Percentiles rank a stretch among this genome's conserved stretches.
Evolutionary conservation across 306 rosid species (phyloP).

Genomic region (Cucumis cinereus): DNA sequence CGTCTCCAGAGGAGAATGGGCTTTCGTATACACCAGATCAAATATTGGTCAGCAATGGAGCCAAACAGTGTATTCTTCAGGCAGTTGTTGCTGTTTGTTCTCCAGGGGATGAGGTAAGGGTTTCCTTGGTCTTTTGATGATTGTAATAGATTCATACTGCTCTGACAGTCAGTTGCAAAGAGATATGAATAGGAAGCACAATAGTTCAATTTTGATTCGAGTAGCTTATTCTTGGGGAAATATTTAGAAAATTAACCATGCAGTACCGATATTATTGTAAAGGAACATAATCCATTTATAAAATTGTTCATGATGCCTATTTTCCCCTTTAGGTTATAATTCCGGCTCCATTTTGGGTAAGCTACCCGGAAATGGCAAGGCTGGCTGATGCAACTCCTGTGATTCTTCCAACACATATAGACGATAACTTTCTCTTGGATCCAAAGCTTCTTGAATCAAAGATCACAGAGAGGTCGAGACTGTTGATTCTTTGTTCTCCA

Average conservation of each 20-base stretch:
- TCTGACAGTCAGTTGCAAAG: neutral
- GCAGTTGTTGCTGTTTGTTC: constrained; percentile 82
- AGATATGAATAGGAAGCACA: neutral
- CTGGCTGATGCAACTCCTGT: constrained; percentile 93
- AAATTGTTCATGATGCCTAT: neutral
- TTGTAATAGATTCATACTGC: neutral
- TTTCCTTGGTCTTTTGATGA: neutral
- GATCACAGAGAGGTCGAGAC: constrained; percentile 65
- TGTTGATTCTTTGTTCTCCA: constrained; percentile 84
- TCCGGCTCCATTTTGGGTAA: constrained; percentile 95
- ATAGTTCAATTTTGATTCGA: neutral
- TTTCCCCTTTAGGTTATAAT: constrained; percentile 56
- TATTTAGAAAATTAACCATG: neutral
- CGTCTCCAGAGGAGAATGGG: constrained; percentile 75
- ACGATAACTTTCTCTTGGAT: constrained; percentile 65
- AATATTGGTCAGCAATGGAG: constrained; percentile 84
- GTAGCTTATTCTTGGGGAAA: neutral
- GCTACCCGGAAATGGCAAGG: constrained; percentile 96
- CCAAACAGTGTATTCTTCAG: constrained; percentile 78
- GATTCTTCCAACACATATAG: constrained; percentile 59
- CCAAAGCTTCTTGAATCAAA: constrained; percentile 61
- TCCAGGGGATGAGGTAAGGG: constrained; percentile 73
- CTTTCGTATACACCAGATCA: constrained; percentile 66
- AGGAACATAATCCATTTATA: neutral
- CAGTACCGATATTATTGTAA: neutral